Evolutionary conservation across 345 rosid genomes (phyloP).

Genomic region (Arabidopsis suecica): DNA sequence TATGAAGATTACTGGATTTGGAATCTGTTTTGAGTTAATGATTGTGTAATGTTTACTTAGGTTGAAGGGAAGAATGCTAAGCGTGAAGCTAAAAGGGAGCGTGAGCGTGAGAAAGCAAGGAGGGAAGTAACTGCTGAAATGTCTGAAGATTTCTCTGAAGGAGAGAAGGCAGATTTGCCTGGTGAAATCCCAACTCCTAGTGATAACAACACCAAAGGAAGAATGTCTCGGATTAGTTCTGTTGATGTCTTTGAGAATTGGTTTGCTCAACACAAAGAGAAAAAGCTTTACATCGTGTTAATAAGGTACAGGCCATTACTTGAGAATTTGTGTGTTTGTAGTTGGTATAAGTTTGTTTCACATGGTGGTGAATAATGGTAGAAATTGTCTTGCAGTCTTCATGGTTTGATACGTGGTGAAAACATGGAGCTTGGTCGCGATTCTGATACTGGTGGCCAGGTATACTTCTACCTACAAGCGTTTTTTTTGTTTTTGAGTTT

Average conservation of each 20-base stretch:
- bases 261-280: constrained; percentile 70
- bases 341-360: constrained; percentile 16
- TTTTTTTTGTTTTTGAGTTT: background rate
- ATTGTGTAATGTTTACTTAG: constrained; percentile 41
- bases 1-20: constrained; percentile 3
- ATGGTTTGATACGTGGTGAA: constrained; percentile 81
- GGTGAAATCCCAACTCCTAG: constrained; percentile 58
- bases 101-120: constrained; percentile 74
- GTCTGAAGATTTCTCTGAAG: constrained; percentile 80
- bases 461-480: constrained; percentile 26
- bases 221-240: constrained; percentile 68
- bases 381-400: constrained; percentile 61
- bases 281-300: constrained; percentile 76
- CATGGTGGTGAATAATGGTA: background rate
- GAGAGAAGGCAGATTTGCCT: constrained; percentile 67
- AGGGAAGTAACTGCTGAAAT: constrained; percentile 78
- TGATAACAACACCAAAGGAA: constrained; percentile 51
- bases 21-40: background rate
- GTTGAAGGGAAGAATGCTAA: constrained; percentile 75
- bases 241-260: constrained; percentile 74
- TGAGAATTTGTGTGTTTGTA: background rate
- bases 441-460: constrained; percentile 94
- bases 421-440: constrained; percentile 92
- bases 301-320: constrained; percentile 59
- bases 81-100: constrained; percentile 58